A percentile compares a stretch with the other conserved stretches of the same genome.
phyloP scores from a whole-genome alignment of 768 basidiomycete species.

The Mycena kentingensis region DNA sequence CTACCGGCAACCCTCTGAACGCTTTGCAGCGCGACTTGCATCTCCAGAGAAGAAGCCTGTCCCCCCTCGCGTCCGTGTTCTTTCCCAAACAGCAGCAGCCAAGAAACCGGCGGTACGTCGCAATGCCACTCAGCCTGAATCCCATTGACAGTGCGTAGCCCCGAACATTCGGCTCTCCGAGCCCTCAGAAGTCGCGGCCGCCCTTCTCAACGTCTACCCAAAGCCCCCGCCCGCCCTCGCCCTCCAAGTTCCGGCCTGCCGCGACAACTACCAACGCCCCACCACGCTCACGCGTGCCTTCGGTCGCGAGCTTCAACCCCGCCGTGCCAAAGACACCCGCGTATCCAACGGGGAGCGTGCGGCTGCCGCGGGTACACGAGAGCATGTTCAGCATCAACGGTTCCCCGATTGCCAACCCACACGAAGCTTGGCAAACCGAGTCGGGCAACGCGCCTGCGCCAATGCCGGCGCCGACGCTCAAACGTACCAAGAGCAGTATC shows the following conservation, averaged over 20 bases:
- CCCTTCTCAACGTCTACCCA: conserved; percentile 42
- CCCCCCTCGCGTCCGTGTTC: background rate
- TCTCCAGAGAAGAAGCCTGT: conserved; percentile 58
- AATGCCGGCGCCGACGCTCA: conserved; percentile 36
- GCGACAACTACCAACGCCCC: conserved; percentile 28
- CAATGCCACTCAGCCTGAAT: background rate
- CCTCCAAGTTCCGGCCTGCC: conserved; percentile 44
- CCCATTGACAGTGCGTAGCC: conserved; percentile 24
- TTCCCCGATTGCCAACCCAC: conserved; percentile 79
- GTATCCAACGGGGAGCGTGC: conserved; percentile 54
- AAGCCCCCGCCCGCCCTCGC: conserved; percentile 29
- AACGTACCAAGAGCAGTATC: conserved; percentile 59
- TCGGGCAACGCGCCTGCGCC: conserved; percentile 28
- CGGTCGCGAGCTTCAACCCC: conserved; percentile 73
- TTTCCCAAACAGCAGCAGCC: background rate
- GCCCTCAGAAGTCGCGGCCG: conserved; percentile 48
- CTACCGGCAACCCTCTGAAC: background rate
- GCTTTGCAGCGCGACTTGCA: conserved; percentile 42
- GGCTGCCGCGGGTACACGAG: conserved; percentile 74
- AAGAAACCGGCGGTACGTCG: background rate
- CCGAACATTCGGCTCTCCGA: conserved; percentile 41
- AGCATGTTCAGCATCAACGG: conserved; percentile 81
- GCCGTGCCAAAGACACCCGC: conserved; percentile 57
- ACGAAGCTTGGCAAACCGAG: conserved; percentile 55
- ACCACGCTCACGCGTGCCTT: conserved; percentile 47